phyloP scores from a whole-genome alignment of 2,329 filamentous ascomycete species.

The Colletotrichum spaethianum region DNA sequence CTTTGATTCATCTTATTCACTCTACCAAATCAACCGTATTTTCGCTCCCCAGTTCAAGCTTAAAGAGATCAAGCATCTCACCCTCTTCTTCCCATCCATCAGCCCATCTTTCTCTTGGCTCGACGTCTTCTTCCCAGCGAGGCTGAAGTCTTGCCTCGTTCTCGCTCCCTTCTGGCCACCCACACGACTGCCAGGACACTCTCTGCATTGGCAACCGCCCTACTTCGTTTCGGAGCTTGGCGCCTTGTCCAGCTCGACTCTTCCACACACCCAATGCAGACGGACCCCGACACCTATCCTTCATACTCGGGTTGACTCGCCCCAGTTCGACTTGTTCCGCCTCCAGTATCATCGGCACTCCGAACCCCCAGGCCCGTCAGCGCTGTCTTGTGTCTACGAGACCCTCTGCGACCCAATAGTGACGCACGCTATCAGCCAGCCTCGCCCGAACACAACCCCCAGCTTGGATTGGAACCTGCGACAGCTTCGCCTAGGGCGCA shows the following conservation, averaged over 20 bases:
- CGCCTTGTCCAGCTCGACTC: slow-evolving; percentile 9
- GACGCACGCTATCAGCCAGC: slow-evolving; percentile 19
- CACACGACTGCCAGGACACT: neutral
- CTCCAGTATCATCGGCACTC: slow-evolving; percentile 34
- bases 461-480: slow-evolving; percentile 12
- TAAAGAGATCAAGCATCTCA: slow-evolving; percentile 36
- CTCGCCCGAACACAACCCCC: slow-evolving; percentile 15
- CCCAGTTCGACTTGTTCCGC: slow-evolving; percentile 33
- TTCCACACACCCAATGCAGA: slow-evolving; percentile 5
- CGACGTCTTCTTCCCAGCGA: slow-evolving; percentile 31
- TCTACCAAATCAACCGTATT: slow-evolving; percentile 35
- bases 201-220: neutral
- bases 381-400: slow-evolving; percentile 1
- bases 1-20: slow-evolving; percentile 27
- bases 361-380: slow-evolving; percentile 20
- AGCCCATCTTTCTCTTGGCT: slow-evolving; percentile 32
- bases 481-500: slow-evolving; percentile 14
- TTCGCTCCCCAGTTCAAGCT: slow-evolving; percentile 34
- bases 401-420: slow-evolving; percentile 3
- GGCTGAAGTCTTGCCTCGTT: slow-evolving; percentile 37
- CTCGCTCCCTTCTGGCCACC: slow-evolving; percentile 12
- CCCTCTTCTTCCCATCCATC: slow-evolving; percentile 23
- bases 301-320: slow-evolving; percentile 7
- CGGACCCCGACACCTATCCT: neutral
- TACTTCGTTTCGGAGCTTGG: slow-evolving; percentile 30